Percentiles rank a stretch among this genome's conserved stretches.
These are phyloP conservation scores for Neofusicoccum kwambonambiense DNA, from an alignment of 2,329 filamentous ascomycete species.

Conservation along the genomic window DNA sequence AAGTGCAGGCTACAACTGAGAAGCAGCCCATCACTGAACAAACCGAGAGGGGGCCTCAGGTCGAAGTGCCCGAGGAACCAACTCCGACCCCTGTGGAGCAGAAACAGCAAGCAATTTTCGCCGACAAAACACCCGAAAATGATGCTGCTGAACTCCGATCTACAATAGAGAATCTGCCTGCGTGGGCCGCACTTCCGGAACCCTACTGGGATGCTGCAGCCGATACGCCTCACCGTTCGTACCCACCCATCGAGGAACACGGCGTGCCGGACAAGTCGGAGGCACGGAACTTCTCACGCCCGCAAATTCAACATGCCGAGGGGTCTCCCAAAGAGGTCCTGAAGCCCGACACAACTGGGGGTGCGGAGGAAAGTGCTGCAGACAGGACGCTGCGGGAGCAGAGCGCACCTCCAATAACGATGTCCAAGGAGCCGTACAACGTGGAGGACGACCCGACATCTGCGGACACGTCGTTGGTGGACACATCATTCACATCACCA, in stretches of 20 bases:
- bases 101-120: not conserved
- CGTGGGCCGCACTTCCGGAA: constrained; percentile 3
- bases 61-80: not conserved
- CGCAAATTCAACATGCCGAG: not conserved
- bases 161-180: not conserved
- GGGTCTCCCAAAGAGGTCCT: not conserved
- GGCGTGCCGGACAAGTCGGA: not conserved
- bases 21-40: too few species aligned
- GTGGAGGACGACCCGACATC: constrained; percentile 3
- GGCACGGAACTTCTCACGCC: not conserved
- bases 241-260: not conserved
- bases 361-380: not conserved
- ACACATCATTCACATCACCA: not conserved
- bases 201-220: not conserved
- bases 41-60: not conserved
- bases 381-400: not conserved
- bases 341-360: not conserved
- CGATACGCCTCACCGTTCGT: not conserved
- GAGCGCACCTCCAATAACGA: constrained; percentile 1
- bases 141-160: not conserved
- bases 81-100: not conserved
- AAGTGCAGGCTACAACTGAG: too few species aligned
- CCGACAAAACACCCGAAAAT: not conserved
- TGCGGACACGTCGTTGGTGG: constrained; percentile 1
- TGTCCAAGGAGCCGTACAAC: not conserved